Percentiles rank a stretch among this genome's conserved stretches.
phyloP scores from a whole-genome alignment of 176 grass and related monocot species.

The Carex littledalei region DNA sequence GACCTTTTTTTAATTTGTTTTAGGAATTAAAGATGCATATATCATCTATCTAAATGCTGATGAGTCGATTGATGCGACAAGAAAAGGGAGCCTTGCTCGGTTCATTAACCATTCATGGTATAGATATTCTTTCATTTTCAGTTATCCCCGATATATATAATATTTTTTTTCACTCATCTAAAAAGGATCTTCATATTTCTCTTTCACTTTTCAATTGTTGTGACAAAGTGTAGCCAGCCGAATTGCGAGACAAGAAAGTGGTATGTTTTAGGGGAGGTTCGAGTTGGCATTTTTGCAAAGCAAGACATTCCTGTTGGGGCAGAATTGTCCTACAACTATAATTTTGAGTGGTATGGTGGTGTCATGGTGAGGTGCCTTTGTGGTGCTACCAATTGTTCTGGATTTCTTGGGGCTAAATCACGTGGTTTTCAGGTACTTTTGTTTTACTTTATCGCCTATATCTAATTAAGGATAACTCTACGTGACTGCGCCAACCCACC shows the following conservation, averaged over 20 bases:
- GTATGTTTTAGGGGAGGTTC: slow-evolving; percentile 83
- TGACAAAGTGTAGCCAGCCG: slow-evolving; percentile 57
- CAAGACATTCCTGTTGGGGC: slow-evolving; percentile 70
- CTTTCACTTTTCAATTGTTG: not conserved
- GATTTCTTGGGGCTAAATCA: slow-evolving; percentile 97
- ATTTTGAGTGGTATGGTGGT: slow-evolving; percentile 99
- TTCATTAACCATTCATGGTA: slow-evolving; percentile 99
- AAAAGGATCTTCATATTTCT: not conserved
- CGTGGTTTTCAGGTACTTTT: slow-evolving; percentile 79
- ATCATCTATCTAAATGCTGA: slow-evolving; percentile 93
- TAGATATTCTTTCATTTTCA: slow-evolving; percentile 14
- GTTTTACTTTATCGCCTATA: not conserved
- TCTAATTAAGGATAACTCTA: not conserved
- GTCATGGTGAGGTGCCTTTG: slow-evolving; percentile 80
- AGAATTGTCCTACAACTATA: slow-evolving; percentile 92
- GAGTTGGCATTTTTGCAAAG: slow-evolving; percentile 97
- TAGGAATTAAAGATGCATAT: slow-evolving; percentile 86
- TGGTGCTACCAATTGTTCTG: slow-evolving; percentile 82
- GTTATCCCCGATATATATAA: not conserved
- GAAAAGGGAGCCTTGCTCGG: slow-evolving; percentile 88
- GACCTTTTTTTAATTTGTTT: not conserved
- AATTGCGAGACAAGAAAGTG: slow-evolving; percentile 97
- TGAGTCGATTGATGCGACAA: slow-evolving; percentile 98
- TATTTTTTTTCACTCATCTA: not conserved
- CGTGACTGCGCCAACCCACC: not conserved